Conservation (phyloP, 208 protist genomes). For the Trypanosoma melophagium region DNA sequence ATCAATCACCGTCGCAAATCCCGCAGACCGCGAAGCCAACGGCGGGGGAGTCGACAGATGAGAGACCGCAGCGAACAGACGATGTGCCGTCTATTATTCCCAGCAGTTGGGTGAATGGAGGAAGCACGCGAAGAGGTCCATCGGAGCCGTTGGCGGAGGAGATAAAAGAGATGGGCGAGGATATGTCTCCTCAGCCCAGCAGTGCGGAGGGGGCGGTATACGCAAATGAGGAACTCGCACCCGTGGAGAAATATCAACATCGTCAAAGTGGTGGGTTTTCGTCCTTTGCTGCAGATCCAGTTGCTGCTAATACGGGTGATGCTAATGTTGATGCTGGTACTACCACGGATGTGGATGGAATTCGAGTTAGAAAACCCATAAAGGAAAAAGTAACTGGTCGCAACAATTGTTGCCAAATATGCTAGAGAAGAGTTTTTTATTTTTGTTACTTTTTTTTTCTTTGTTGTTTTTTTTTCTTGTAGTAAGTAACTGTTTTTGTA, state of each 20-base stretch:
- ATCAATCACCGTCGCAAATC: neutral
- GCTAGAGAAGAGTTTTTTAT: constrained; percentile 2
- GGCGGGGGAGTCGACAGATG: neutral
- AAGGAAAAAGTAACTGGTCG: neutral
- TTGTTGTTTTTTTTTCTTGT: constrained; percentile 15
- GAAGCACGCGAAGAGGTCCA: neutral
- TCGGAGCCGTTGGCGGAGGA: constrained; percentile 5
- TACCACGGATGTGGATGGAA: neutral
- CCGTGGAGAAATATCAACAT: too few relatives aligned
- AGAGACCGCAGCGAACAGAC: neutral
- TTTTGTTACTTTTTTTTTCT: neutral
- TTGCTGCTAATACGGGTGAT: too few relatives aligned
- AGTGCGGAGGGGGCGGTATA: neutral
- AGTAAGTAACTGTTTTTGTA: neutral
- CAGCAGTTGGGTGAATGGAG: neutral
- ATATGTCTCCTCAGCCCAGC: neutral
- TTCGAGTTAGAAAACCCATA: neutral
- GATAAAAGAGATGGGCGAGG: constrained; percentile 3
- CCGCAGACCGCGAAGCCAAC: neutral
- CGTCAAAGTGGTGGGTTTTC: too few relatives aligned
- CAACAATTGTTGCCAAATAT: constrained; percentile 8
- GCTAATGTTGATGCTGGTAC: neutral
- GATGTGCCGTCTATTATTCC: neutral
- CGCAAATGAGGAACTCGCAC: too few relatives aligned
- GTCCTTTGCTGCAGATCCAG: too few relatives aligned